Evolutionary conservation across 1,284 basidiomycete genomes (phyloP).

Genomic region (Ceratobasidium sp.): DNA sequence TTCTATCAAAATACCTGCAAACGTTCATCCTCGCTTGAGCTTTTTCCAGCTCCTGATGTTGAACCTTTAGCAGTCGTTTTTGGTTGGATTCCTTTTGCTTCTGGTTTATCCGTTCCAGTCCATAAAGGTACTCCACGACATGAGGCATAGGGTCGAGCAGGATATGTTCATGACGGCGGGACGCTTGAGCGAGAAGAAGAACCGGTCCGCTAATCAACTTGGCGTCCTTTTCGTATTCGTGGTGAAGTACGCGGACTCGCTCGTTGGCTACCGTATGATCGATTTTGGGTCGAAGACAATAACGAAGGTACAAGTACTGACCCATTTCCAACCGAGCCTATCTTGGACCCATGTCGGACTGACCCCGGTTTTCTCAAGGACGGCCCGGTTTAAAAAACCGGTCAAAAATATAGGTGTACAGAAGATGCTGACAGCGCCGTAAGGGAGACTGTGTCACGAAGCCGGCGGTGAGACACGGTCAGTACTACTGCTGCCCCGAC

Average conservation of each 20-base stretch:
- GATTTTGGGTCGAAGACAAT: slow-evolving; percentile 2
- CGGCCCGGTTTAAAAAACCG: no score
- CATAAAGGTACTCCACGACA: slow-evolving; percentile 10
- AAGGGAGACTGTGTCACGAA: no score
- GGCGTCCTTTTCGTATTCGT: slow-evolving; percentile 38
- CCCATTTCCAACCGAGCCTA: no score
- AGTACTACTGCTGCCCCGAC: no score
- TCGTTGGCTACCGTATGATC: slow-evolving; percentile 14
- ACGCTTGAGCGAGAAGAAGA: not conserved
- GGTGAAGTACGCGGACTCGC: slow-evolving; percentile 5
- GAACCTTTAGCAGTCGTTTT: slow-evolving; percentile 15
- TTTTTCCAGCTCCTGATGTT: slow-evolving; percentile 30
- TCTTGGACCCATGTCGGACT: no score
- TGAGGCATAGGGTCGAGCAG: slow-evolving; percentile 40
- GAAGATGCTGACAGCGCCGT: no score
- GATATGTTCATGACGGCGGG: slow-evolving; percentile 5
- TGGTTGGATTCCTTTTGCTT: slow-evolving; percentile 26
- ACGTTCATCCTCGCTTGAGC: slow-evolving; percentile 13
- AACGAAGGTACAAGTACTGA: slow-evolving; percentile 26
- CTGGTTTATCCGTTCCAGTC: slow-evolving; percentile 17
- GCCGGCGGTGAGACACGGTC: no score
- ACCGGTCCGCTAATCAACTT: not conserved
- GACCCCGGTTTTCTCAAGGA: no score
- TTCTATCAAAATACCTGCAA: slow-evolving; percentile 11
- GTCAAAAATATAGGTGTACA: no score